Percentiles rank a stretch among this genome's conserved stretches.
These are phyloP conservation scores for Penicillium freii DNA, from an alignment of 2,329 filamentous ascomycete genomes.

Conservation along the genomic window DNA sequence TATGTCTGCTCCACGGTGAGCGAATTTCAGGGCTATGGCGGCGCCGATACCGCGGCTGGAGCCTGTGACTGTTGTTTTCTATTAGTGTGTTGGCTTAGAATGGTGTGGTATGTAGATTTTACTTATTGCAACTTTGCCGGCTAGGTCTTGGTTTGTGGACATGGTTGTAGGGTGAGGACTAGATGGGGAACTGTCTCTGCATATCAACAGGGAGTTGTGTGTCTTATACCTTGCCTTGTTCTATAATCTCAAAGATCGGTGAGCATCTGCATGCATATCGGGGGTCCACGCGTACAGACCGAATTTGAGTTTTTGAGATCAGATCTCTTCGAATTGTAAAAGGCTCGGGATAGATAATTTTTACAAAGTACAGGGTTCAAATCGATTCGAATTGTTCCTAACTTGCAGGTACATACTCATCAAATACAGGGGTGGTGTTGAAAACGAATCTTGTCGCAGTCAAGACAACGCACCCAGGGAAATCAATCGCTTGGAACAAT, in stretches of 20 bases:
- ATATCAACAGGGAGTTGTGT: background rate
- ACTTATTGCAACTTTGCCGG: conserved; percentile 24
- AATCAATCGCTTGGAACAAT: conserved; percentile 13
- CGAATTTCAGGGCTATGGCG: conserved; percentile 21
- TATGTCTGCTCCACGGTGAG: conserved; percentile 18
- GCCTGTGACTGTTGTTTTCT: conserved; percentile 17
- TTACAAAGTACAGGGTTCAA: background rate
- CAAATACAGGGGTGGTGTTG: conserved; percentile 11
- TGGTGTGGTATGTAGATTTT: background rate
- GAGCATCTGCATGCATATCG: conserved; percentile 7
- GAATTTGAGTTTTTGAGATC: background rate
- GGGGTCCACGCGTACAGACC: background rate
- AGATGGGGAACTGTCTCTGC: background rate
- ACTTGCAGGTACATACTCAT: conserved; percentile 15
- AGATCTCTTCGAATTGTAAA: background rate
- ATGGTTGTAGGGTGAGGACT: conserved; percentile 4
- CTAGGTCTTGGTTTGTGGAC: conserved; percentile 16
- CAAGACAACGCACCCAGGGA: conserved; percentile 5
- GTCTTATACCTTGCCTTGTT: background rate
- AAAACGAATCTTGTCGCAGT: background rate
- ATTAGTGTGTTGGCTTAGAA: background rate
- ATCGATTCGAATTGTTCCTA: conserved; percentile 9
- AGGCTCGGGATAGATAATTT: background rate
- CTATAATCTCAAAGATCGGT: conserved; percentile 7
- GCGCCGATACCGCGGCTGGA: conserved; percentile 26